Conservation (phyloP, 768 basidiomycete species). For the Leccinum rimulosum region DNA sequence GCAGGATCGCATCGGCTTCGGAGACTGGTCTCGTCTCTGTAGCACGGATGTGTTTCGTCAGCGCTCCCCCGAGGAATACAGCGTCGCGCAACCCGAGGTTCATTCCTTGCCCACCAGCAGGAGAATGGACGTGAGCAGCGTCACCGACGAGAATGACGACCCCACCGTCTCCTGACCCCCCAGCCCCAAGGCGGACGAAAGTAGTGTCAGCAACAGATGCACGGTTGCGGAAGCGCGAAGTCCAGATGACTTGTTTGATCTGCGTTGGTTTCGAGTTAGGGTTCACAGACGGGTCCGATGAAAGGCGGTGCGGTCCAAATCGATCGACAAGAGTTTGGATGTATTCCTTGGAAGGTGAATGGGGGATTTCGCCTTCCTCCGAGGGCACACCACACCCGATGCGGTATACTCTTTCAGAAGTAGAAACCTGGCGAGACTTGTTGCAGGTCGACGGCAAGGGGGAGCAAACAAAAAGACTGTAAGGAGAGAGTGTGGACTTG, state of each 20-base stretch:
- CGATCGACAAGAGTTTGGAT: conserved; percentile 42
- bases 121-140: conserved; percentile 53
- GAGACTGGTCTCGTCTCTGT: conserved; percentile 4
- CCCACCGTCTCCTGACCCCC: conserved; percentile 11
- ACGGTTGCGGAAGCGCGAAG: conserved; percentile 45
- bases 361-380: conserved; percentile 35
- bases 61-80: conserved; percentile 41
- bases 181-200: conserved; percentile 31
- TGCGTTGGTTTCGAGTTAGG: conserved; percentile 25
- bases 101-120: conserved; percentile 57
- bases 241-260: conserved; percentile 41
- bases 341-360: conserved; percentile 38
- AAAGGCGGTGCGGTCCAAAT: conserved; percentile 35
- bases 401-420: conserved; percentile 33
- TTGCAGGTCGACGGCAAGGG: conserved; percentile 36
- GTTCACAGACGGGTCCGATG: conserved; percentile 37
- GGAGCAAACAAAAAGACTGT: conserved; percentile 35
- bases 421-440: conserved; percentile 9
- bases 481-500: conserved; percentile 25
- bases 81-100: conserved; percentile 57
- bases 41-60: conserved; percentile 35
- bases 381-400: conserved; percentile 40
- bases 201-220: conserved; percentile 42
- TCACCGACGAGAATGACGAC: conserved; percentile 38
- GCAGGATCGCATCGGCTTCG: conserved; percentile 32